phyloP scores from a whole-genome alignment of 2,329 filamentous ascomycete genomes.

The Colletotrichum truncatum region DNA sequence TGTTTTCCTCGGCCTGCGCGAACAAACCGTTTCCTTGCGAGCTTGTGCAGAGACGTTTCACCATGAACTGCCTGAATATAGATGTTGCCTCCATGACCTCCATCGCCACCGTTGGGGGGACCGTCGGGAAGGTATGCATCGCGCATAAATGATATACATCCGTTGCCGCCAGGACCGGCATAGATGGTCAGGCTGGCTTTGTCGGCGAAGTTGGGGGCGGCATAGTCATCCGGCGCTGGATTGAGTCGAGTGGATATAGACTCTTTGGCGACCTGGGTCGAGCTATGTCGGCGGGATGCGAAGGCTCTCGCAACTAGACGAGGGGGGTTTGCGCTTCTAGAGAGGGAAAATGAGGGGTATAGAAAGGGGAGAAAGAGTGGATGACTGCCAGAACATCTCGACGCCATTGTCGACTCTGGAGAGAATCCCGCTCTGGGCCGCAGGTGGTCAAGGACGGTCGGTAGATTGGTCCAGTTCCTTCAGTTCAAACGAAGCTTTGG shows the following conservation, averaged over 20 bases:
- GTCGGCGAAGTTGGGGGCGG: constrained; percentile 85
- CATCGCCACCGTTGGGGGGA: constrained; percentile 93
- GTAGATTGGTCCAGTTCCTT: background rate
- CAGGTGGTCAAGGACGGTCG: background rate
- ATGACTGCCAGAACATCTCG: constrained; percentile 47
- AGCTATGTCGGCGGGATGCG: constrained; percentile 28
- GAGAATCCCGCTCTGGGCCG: too few relatives aligned
- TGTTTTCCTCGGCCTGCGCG: constrained; percentile 81
- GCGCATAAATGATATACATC: constrained; percentile 92
- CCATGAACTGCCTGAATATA: constrained; percentile 94
- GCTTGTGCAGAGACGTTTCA: constrained; percentile 92
- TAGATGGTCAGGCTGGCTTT: constrained; percentile 81
- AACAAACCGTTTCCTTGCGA: constrained; percentile 79
- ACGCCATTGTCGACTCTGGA: constrained; percentile 54
- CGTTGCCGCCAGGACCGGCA: constrained; percentile 85
- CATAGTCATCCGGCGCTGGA: constrained; percentile 85
- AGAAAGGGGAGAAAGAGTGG: constrained; percentile 57
- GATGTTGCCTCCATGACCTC: constrained; percentile 88
- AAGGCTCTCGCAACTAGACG: constrained; percentile 37
- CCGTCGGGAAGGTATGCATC: constrained; percentile 91
- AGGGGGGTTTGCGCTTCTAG: constrained; percentile 35
- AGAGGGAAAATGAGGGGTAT: constrained; percentile 55
- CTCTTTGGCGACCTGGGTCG: constrained; percentile 29
- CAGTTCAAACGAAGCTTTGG: background rate
- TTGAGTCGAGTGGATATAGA: constrained; percentile 69